A percentile compares a stretch with the other conserved stretches of the same genome.
These are phyloP conservation scores for Priceomyces castillae DNA, from an alignment of 805 yeast genomes.

Conservation along the genomic window DNA sequence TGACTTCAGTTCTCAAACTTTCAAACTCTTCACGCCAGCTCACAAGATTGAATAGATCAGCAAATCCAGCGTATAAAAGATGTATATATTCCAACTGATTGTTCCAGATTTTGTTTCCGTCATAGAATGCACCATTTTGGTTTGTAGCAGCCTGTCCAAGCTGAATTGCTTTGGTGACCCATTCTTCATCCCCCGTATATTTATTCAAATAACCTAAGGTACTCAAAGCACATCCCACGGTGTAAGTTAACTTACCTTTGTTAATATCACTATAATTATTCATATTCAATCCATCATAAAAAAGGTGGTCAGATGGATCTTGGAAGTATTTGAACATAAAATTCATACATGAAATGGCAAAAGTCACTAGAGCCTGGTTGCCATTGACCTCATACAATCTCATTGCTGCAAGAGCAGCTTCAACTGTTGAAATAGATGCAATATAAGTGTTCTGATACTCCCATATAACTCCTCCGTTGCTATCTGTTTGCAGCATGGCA, in stretches of 20 bases:
- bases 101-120: slow-evolving; percentile 19
- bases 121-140: slow-evolving; percentile 14
- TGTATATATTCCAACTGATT: slow-evolving; percentile 25
- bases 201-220: slow-evolving; percentile 20
- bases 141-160: slow-evolving; percentile 18
- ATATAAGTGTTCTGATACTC: slow-evolving; percentile 18
- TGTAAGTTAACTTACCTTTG: slow-evolving; percentile 28
- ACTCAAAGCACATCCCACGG: slow-evolving; percentile 26
- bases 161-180: slow-evolving; percentile 20
- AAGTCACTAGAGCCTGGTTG: slow-evolving; percentile 13
- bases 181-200: slow-evolving; percentile 13
- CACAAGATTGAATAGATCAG: slow-evolving; percentile 18
- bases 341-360: slow-evolving; percentile 17
- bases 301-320: slow-evolving; percentile 16
- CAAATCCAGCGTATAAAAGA: slow-evolving; percentile 24
- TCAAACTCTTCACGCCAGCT: slow-evolving; percentile 5
- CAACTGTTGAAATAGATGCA: slow-evolving; percentile 29
- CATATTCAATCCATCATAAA: slow-evolving; percentile 19
- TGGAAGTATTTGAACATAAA: slow-evolving; percentile 17
- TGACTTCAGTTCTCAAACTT: slow-evolving; percentile 10
- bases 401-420: slow-evolving; percentile 27
- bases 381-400: slow-evolving; percentile 16
- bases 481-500: slow-evolving; percentile 20
- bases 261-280: slow-evolving; percentile 15
- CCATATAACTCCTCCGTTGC: slow-evolving; percentile 28